A percentile compares a stretch with the other conserved stretches of the same genome.
Conservation (phyloP, 2,329 filamentous ascomycete genomes). For the Aureobasidium pullulans region DNA sequence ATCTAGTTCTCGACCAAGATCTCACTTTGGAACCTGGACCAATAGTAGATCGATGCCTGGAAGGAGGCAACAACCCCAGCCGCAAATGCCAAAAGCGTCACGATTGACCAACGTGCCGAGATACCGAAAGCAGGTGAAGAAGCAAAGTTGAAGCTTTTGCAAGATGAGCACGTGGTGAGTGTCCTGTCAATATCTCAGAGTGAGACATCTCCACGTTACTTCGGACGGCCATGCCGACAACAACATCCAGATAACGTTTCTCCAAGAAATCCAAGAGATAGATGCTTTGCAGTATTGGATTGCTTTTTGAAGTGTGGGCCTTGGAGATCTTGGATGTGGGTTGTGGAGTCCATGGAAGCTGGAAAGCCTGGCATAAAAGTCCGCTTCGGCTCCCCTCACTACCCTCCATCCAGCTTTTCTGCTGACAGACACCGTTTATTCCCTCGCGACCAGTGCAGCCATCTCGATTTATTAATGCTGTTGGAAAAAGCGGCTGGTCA, state of each 20-base stretch:
- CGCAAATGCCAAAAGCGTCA: too few species aligned
- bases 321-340: not conserved
- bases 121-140: not conserved
- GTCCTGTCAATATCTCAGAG: not conserved
- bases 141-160: not conserved
- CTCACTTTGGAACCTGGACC: too few species aligned
- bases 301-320: not conserved
- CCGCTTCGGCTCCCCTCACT: slow-evolving; percentile 6
- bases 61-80: too few species aligned
- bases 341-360: not conserved
- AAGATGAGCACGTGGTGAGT: not conserved
- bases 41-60: too few species aligned
- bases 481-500: not conserved
- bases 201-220: not conserved
- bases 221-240: not conserved
- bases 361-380: slow-evolving; percentile 1
- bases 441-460: not conserved
- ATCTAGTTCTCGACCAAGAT: too few species aligned
- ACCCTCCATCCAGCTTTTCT: not conserved
- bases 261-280: not conserved
- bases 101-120: not conserved
- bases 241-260: not conserved
- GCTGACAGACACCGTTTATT: not conserved
- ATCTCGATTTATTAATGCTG: not conserved
- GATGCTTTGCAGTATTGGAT: not conserved